These are phyloP conservation scores for Talaromyces sp. DNA, from an alignment of 2,329 filamentous ascomycete species.

Conservation along the genomic window DNA sequence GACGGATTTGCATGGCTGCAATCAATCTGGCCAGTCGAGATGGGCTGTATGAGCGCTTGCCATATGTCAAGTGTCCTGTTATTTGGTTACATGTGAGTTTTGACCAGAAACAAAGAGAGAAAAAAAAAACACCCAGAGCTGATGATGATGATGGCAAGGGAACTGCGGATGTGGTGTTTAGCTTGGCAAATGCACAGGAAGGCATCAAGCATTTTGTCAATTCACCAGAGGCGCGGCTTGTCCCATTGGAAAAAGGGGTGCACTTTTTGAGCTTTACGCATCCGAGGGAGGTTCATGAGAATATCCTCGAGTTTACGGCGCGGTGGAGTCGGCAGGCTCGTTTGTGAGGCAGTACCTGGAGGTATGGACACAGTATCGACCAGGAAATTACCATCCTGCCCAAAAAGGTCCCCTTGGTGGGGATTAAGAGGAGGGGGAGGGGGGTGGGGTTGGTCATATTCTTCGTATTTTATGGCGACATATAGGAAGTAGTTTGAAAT, in stretches of 20 bases:
- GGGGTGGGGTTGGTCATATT: too few species aligned
- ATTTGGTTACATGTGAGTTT: slow-evolving; percentile 40
- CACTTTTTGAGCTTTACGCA: slow-evolving; percentile 45
- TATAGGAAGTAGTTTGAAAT: too few species aligned
- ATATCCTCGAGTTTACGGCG: slow-evolving; percentile 8
- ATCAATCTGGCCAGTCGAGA: slow-evolving; percentile 45
- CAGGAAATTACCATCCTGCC: too few species aligned
- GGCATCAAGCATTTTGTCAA: slow-evolving; percentile 45
- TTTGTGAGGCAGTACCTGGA: not conserved
- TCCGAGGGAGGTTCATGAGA: slow-evolving; percentile 34
- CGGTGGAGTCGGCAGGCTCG: not conserved
- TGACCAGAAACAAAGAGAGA: slow-evolving; percentile 12
- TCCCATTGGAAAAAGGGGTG: slow-evolving; percentile 38
- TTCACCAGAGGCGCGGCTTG: slow-evolving; percentile 34
- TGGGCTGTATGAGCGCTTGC: slow-evolving; percentile 38
- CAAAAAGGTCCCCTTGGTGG: too few species aligned
- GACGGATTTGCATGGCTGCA: slow-evolving; percentile 39
- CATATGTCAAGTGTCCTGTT: slow-evolving; percentile 45
- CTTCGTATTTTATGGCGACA: too few species aligned
- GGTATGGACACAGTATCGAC: too few species aligned
- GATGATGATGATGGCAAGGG: slow-evolving; percentile 17
- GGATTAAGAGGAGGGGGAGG: too few species aligned
- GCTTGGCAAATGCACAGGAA: slow-evolving; percentile 22
- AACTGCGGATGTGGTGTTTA: slow-evolving; percentile 13
- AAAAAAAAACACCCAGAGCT: not conserved